phyloP scores from a whole-genome alignment of 2,329 filamentous ascomycete species.

The Penicillium verrucosum region DNA sequence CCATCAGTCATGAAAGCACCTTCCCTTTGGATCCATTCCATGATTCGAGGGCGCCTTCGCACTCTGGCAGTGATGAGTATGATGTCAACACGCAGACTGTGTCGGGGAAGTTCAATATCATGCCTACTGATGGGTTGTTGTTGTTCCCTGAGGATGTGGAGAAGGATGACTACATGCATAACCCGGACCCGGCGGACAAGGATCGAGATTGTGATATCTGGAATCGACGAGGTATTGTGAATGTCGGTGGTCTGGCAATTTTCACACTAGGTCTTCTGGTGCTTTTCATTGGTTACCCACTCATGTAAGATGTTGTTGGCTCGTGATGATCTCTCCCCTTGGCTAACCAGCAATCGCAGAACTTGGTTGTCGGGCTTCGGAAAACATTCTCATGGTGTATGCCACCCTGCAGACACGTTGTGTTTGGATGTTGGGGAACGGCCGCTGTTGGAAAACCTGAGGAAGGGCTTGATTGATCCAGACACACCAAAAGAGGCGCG shows the following conservation, averaged over 20 bases:
- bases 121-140: constrained; percentile 63
- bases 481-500: constrained; percentile 60
- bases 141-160: constrained; percentile 70
- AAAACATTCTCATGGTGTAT: constrained; percentile 21
- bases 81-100: constrained; percentile 69
- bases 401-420: constrained; percentile 40
- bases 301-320: constrained; percentile 55
- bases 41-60: constrained; percentile 58
- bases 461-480: constrained; percentile 62
- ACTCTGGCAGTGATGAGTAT: constrained; percentile 62
- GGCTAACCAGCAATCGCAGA: constrained; percentile 35
- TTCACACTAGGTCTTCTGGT: constrained; percentile 60
- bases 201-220: constrained; percentile 63
- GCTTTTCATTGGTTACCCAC: constrained; percentile 67
- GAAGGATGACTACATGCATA: constrained; percentile 70
- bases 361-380: constrained; percentile 54
- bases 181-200: constrained; percentile 64
- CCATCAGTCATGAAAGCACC: constrained; percentile 38
- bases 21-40: constrained; percentile 57
- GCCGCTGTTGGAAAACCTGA: constrained; percentile 58
- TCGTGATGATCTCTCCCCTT: background rate
- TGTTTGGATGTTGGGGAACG: constrained; percentile 52
- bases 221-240: constrained; percentile 61
- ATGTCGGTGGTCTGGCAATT: constrained; percentile 61
- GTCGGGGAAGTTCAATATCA: constrained; percentile 70